Evolutionary conservation across 164 flowering plant species (phyloP).

Genomic region (Tetrastigma voinierianum): DNA sequence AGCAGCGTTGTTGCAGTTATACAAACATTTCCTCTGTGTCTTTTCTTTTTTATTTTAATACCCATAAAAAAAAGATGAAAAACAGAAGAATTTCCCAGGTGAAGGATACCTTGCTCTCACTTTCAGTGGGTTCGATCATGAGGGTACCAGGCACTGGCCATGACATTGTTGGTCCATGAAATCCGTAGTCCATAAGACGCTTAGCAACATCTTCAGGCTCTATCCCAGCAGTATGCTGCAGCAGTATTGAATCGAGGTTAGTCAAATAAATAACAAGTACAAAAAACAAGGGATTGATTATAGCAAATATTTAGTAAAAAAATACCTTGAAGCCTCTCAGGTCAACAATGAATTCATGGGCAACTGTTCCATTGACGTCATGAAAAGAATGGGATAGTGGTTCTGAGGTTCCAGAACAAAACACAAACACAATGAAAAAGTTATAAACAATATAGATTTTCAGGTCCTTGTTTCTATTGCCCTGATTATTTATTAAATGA

Average conservation of each 20-base stretch:
- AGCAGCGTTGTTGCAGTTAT: too few species aligned
- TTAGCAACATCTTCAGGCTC: conserved; percentile 99
- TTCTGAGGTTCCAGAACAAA: conserved; percentile 44
- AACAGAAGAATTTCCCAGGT: neutral
- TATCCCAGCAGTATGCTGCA: conserved; percentile 87
- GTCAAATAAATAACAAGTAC: neutral
- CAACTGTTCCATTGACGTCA: conserved; percentile 95
- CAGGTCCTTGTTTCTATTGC: neutral
- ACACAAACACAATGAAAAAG: neutral
- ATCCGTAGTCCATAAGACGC: conserved; percentile 98
- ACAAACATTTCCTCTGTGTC: too few species aligned
- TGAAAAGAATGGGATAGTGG: conserved; percentile 90
- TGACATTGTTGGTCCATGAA: conserved; percentile 99
- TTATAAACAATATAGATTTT: neutral
- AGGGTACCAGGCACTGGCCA: conserved; percentile 99
- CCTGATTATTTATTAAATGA: neutral
- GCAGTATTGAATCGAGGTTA: neutral
- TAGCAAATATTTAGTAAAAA: neutral
- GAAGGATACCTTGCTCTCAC: conserved; percentile 89
- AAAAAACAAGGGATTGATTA: neutral
- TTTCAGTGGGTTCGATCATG: conserved; percentile 98
- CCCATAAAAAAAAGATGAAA: too few species aligned
- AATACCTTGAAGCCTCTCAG: conserved; percentile 93
- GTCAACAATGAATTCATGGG: conserved; percentile 94
- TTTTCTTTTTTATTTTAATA: too few species aligned